Base-by-base conservation (phyloP, 1,139 yeast genomes). In the Nakaseomyces nivariensis region DNA sequence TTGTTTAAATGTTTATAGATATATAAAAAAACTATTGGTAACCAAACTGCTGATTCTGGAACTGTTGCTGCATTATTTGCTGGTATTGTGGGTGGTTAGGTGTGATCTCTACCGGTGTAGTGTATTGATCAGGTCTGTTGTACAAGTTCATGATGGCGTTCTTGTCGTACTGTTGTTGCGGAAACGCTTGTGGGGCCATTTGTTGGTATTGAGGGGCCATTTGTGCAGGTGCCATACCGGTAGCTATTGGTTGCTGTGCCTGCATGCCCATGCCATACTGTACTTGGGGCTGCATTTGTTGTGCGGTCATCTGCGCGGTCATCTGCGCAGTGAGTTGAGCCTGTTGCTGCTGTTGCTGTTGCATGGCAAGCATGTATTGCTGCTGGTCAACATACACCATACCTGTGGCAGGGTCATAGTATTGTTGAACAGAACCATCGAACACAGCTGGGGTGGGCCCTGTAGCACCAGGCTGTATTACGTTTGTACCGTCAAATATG, bases 71-170 rank as follows among this genome's bases (percentile, higher is more conserved):
- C 45, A 55, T 59, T 13, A 55, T 49, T 51, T 75, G 78, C 54
- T 74, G 79, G 54, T 62, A 67, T 42, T 59, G 69, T 46, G 61
- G 67, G 57, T 57, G 63, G 52, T 51, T 60, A 45, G 54, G 66
- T 40, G 49, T 61, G 43, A 59, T 53, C 50, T 58, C 63, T 29
- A 66, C 67, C 1, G 66, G 60, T 13, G 63, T 56, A 33, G 66
- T 52, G 55, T 59, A 59, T 7, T 58, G 48, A 27, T 57, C 66
- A n/a, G 67, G 69, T 47, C 57, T 64, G 51, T 56, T 63, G 49
- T 60, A 67, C 48, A 62, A 58, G 46, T 64, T 64, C 64, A 60
- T 51, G n/a, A 66, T 49, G 38, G 67, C 56, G 37, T 55, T 55
- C 49, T 60, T 51, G 52, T 50, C 56, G 41, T 51, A 48, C 52